Base-by-base conservation (phyloP, 768 basidiomycete genomes). In the Russula sp. region DNA sequence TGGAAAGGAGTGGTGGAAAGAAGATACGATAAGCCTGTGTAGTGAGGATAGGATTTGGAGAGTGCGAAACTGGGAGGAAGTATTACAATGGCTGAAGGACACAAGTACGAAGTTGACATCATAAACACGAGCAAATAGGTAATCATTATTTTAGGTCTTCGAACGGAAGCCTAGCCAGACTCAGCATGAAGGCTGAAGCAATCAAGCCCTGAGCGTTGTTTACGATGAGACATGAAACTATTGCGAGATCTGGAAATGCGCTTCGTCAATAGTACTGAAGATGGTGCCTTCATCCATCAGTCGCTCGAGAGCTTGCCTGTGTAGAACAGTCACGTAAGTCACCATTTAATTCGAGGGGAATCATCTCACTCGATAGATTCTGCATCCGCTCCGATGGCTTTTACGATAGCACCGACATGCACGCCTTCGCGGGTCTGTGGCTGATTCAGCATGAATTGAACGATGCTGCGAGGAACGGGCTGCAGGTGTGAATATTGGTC, bases 201-300 rank as follows among this genome's bases (percentile, higher is more conserved):
- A 18, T 47, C 22, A 16, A 27, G 8, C 35, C 42, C 27, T 34
- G n/a, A 39, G 53, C 31, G 16, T 31, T 39, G 14, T 45, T 39
- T 65, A 16, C 32, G 14, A 51, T 49, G 39, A 22, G 31, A 53
- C 22, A 31, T 22, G 7, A 57, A 54, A 22, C 40, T 64, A 75
- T 32, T 66, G 56, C 9, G 83, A 83, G 50, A 88, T 71, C 40
- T 79, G 76, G 73, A 85, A 88, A 69, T 91, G 90, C n/a, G 82
- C 87, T 65, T 94, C 91, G 69, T 94, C 88, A 45, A 86, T 82
- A 0, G 91, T 91, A 58, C 83, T 87, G 73, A 82, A 98, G 60
- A 95, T 79, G 66, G 82, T 75, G 0, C 94, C 94, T 0, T 89
- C 86, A 57, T 88, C 85, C 80, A 92, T 86, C 57, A 98, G 79